Base-by-base conservation (phyloP, 805 yeast genomes). In the Wickerhamomyces sydowiorum region DNA sequence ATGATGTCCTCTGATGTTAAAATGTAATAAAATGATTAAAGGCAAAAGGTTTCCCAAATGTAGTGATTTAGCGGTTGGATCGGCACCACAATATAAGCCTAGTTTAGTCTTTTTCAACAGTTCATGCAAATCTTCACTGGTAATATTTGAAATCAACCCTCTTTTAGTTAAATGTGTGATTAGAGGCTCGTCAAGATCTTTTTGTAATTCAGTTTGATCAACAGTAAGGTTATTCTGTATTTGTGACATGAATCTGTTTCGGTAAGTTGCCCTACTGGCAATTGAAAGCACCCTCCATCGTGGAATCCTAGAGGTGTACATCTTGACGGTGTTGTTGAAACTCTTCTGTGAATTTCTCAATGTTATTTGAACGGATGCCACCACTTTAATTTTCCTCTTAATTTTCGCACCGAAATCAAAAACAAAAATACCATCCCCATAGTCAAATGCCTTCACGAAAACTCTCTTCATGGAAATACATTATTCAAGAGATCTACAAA, bases 1-100 rank as follows among this genome's bases (percentile, higher is more conserved):
- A 46, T 76, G 75, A 59, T 89, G 96, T 2, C 99, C 99, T 27
- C 93, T 68, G 25, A 89, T 63, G 47, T 78, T 79, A 61, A 89
- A 89, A 61, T 93, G 96, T 35, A 93, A 66, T 36, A 91, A 64
- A 2, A 87, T 77, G 82, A 93, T 78, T 48, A 93, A 63, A 1
- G 99, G 99, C 25, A 93, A 67, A 40, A 93, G 65, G 54, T 93
- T 93, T 3, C 99, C 99, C 50, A 93, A 64, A 64, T 93, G 99
- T 14, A 93, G 67, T 0, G 97, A 89, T 37, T 59, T 68, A 1
- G 98, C 98, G 0, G 96, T 82, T 1, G 99, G 99, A 57, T 93
- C 99, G 0, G 96, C 97, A 10, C 99, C 99, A 60, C 96, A 83
- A 61, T 91, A 91, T 7, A 88, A 61, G 9, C 81, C 79, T 12